Evolutionary conservation across 768 basidiomycete species (phyloP), one percentile per base, ranked within the genome.

Genomic region (Lentinula raphanica): DNA sequence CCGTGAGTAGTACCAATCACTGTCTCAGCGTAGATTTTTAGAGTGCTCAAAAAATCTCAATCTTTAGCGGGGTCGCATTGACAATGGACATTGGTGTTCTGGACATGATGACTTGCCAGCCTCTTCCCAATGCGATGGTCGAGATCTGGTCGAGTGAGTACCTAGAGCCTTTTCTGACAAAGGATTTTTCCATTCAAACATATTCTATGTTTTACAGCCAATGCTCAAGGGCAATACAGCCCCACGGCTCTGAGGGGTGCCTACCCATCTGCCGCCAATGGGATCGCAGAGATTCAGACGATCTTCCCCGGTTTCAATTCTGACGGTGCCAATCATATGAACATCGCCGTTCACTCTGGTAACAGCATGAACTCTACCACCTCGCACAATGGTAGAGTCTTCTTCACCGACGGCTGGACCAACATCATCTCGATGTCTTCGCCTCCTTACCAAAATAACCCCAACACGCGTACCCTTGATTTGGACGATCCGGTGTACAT

Each of bases 51-150:
- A 32, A 35, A 19, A 6, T n/a, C n/a, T 29, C 5, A 3, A 19
- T 19, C n/a, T 44, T 17, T 38, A 75, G 71, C 19, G 76, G 76
- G 4, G 63, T 77, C 32, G 58, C 67, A 6, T 62, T 76, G 56
- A 70, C 66, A 1, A 65, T 78, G 40, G 74, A 78, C 59, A 67
- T 78, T 32, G 72, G 71, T 38, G 62, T 76, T 35, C 64, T 78
- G 57, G 70, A 76, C 58, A 69, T 72, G 2, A 63, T 68, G n/a
- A 74, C 75, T 19, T 78, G 76, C 67, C 53, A 74, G 58, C 74
- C 76, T 1, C 63, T 76, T 45, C 40, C 67, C 12, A 71, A 73
- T 58, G 69, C 66, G 15, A 70, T 75, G 70, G 73, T 78, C 25
- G 76, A 78, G 49, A 62, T 76, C 58, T 76, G 71, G 70, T 62